Conservation (phyloP, 2,329 filamentous ascomycete species). For the Diaporthe velutina region DNA sequence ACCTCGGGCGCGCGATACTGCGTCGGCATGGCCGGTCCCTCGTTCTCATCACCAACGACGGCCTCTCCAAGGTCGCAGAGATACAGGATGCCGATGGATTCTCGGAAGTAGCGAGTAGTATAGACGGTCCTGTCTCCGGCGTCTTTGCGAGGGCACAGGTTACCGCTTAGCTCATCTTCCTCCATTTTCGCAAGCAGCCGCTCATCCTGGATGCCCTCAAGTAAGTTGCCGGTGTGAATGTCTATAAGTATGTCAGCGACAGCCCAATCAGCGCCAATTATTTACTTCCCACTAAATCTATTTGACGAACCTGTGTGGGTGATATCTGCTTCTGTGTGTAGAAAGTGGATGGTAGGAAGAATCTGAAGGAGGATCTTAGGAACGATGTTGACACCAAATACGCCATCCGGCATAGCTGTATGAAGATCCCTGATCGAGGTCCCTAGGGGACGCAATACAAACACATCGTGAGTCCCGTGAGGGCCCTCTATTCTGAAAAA, state of each 20-base stretch:
- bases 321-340: not conserved
- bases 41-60: not conserved
- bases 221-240: not conserved
- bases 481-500: not conserved
- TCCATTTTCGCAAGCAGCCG: not conserved
- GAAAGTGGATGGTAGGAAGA: not conserved
- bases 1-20: constrained; percentile 4
- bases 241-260: not conserved
- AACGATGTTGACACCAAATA: not conserved
- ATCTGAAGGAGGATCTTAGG: not conserved
- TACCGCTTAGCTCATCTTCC: not conserved
- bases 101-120: not conserved
- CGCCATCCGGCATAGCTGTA: not conserved
- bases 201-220: not conserved
- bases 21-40: not conserved
- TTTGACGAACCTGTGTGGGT: not conserved
- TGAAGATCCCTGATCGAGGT: not conserved
- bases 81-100: not conserved
- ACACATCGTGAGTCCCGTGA: not conserved
- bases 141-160: not conserved
- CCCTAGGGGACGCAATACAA: not conserved
- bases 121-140: not conserved
- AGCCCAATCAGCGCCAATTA: no score
- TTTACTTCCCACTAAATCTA: no score
- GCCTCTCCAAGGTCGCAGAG: not conserved